phyloP scores from a whole-genome alignment of 768 basidiomycete genomes.

The Podaxis sp. region DNA sequence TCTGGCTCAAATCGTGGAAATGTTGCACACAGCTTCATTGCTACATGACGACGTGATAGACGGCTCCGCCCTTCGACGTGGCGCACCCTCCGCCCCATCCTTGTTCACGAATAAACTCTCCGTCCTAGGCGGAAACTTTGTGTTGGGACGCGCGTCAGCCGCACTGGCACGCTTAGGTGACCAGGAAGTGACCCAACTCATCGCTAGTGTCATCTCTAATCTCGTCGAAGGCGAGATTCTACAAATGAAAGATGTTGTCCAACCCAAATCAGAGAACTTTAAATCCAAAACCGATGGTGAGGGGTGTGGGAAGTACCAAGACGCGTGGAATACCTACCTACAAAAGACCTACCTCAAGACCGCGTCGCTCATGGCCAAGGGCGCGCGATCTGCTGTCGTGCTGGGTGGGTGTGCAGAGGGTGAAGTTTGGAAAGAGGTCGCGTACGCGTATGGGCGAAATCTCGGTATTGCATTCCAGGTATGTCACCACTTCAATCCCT shows the following conservation, averaged over 20 bases:
- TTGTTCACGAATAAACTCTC: conserved; percentile 87
- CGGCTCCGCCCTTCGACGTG: conserved; percentile 72
- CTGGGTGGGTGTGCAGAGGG: conserved; percentile 83
- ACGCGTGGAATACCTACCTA: conserved; percentile 80
- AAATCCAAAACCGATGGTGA: conserved; percentile 17
- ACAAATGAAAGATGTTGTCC: conserved; percentile 65
- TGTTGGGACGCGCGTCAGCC: conserved; percentile 82
- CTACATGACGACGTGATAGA: conserved; percentile 97
- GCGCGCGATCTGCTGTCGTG: conserved; percentile 80
- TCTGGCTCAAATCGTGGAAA: conserved; percentile 93
- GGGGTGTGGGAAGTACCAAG: conserved; percentile 24
- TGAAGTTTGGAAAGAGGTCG: conserved; percentile 88
- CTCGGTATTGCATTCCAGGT: conserved; percentile 96
- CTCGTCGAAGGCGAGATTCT: conserved; percentile 93
- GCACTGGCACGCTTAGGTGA: conserved; percentile 80
- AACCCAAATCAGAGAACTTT: conserved; percentile 27
- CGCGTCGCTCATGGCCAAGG: conserved; percentile 91
- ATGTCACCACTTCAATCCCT: conserved; percentile 18
- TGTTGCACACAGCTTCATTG: conserved; percentile 96
- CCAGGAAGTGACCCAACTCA: conserved; percentile 83
- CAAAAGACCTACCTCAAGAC: conserved; percentile 95
- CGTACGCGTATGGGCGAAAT: conserved; percentile 95
- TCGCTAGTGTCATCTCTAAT: conserved; percentile 83
- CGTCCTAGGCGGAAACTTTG: conserved; percentile 87
- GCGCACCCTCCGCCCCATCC: conserved; percentile 74